Evolutionary conservation across 2,329 filamentous ascomycete species (phyloP).

Genomic region (Verticillium tricorpus): DNA sequence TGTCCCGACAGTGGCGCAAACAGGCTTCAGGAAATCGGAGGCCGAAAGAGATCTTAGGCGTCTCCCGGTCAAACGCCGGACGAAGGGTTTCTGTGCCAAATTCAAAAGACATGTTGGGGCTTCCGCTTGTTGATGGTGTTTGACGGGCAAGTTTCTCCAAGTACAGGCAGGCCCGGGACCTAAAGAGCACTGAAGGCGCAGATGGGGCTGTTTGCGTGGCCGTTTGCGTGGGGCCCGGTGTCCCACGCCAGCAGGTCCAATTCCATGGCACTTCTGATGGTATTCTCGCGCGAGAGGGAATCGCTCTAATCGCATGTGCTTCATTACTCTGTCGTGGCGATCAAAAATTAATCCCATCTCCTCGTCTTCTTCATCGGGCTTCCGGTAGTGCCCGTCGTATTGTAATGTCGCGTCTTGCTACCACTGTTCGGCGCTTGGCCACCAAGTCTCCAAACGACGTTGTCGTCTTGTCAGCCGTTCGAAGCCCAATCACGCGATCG

Average conservation of each 20-base stretch:
- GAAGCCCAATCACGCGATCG: conserved; percentile 61
- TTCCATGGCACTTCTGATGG: too few species aligned
- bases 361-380: neutral
- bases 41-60: conserved; percentile 41
- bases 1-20: conserved; percentile 36
- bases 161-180: too few species aligned
- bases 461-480: conserved; percentile 61
- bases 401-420: neutral
- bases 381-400: neutral
- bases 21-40: conserved; percentile 39
- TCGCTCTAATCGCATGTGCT: too few species aligned
- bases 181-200: neutral
- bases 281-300: too few species aligned
- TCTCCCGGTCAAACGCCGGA: neutral
- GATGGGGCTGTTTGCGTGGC: neutral
- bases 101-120: neutral
- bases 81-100: neutral
- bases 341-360: neutral
- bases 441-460: conserved; percentile 50
- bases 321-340: too few species aligned
- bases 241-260: too few species aligned
- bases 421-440: neutral
- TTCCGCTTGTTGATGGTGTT: neutral
- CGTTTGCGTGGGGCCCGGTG: neutral
- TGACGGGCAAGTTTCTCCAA: neutral